Evolutionary conservation across 1,139 yeast species (phyloP).

Genomic region (Insectozyma bohioensis): DNA sequence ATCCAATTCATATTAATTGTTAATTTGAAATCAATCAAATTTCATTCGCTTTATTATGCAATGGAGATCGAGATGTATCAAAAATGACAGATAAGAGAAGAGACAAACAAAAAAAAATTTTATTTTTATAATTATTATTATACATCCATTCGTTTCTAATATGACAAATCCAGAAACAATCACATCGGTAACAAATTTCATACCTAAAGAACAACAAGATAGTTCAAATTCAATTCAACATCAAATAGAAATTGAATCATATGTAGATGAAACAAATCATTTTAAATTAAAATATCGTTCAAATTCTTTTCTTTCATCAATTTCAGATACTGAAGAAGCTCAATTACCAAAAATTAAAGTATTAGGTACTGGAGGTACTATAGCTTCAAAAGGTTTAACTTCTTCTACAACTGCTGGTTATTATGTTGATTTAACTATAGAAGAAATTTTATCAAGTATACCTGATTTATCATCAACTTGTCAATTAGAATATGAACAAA

Average conservation of each 20-base stretch:
- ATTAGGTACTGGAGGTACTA: conserved; percentile 73
- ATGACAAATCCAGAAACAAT: conserved; percentile 2
- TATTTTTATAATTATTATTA: too few species aligned
- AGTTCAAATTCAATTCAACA: background rate
- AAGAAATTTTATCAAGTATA: conserved; percentile 55
- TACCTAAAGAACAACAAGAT: conserved; percentile 5
- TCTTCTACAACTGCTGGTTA: conserved; percentile 67
- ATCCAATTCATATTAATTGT: too few species aligned
- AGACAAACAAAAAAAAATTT: too few species aligned
- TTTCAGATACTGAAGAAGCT: conserved; percentile 7
- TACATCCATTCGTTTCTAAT: too few species aligned
- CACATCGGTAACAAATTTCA: conserved; percentile 5
- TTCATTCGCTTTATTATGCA: too few species aligned
- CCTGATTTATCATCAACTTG: conserved; percentile 63
- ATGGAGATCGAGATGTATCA: too few species aligned
- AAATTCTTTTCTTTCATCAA: conserved; percentile 14
- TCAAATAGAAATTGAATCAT: conserved; percentile 9
- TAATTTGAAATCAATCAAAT: too few species aligned
- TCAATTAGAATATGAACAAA: conserved; percentile 62
- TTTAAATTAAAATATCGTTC: conserved; percentile 19
- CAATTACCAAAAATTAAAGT: conserved; percentile 50
- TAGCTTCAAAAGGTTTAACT: conserved; percentile 61
- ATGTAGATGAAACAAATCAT: conserved; percentile 6
- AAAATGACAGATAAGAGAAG: too few species aligned
- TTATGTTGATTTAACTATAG: conserved; percentile 64